phyloP scores from a whole-genome alignment of 352 stramenopile species.

The Pythium utonaiense region DNA sequence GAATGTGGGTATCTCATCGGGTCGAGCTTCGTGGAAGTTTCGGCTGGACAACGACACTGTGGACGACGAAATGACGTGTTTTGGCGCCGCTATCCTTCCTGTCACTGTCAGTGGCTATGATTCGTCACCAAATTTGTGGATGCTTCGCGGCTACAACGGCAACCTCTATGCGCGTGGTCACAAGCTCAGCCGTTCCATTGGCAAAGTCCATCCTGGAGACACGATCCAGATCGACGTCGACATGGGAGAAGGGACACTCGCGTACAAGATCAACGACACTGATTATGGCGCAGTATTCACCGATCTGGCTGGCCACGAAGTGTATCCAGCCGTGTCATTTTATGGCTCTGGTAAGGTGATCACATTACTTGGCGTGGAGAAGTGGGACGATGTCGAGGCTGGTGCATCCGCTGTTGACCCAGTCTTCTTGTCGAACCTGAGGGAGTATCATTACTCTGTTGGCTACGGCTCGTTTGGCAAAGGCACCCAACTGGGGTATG shows the following conservation, averaged over 20 bases:
- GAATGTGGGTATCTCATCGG: constrained; percentile 67
- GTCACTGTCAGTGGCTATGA: constrained; percentile 89
- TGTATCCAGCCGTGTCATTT: constrained; percentile 86
- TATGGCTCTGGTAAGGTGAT: constrained; percentile 89
- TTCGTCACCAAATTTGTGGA: constrained; percentile 89
- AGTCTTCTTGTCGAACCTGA: constrained; percentile 70
- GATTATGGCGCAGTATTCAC: constrained; percentile 87
- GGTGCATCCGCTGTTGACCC: constrained; percentile 39
- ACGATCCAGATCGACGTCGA: constrained; percentile 87
- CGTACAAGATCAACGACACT: constrained; percentile 89
- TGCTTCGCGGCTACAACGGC: constrained; percentile 90
- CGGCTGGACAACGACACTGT: constrained; percentile 85
- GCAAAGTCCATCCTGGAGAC: constrained; percentile 88
- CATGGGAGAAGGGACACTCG: constrained; percentile 81
- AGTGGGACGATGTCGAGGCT: constrained; percentile 61
- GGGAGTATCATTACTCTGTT: constrained; percentile 74
- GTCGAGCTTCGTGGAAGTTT: constrained; percentile 86
- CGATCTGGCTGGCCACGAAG: constrained; percentile 73
- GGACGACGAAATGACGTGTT: constrained; percentile 91
- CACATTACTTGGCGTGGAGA: constrained; percentile 68
- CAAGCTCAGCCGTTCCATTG: constrained; percentile 80
- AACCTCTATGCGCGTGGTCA: constrained; percentile 88
- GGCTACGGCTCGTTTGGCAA: constrained; percentile 80
- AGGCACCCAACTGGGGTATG: constrained; percentile 72
- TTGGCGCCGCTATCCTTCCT: constrained; percentile 86